Base-by-base conservation (phyloP, 257 asterid genomes). In the Petrea volubilis region DNA sequence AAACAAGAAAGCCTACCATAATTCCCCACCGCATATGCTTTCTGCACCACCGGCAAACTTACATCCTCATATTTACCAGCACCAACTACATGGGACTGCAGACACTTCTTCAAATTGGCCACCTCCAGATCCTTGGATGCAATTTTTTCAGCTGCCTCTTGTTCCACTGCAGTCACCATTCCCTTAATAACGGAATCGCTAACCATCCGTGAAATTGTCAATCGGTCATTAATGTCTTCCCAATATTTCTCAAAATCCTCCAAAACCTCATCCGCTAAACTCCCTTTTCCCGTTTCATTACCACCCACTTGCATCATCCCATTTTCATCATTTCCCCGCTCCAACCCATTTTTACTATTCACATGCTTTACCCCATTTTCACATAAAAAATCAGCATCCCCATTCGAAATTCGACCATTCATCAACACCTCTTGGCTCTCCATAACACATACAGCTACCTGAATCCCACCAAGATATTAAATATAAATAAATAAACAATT, bases 161-260 rank as follows among this genome's bases (percentile, higher is more conserved):
- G 90, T 53, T 91, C 98, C 64, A 91, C 90, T 17, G 98, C 97
- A 64, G 76, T 78, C 62, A 94, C 97, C 89, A 94, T 84, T 68
- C 99, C 97, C 78, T 86, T 91, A 60, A 85, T 85, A 64, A 94
- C 79, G 34, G 99, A 89, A 70, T 94, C 87, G 72, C 89, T 84
- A 12, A 94, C 99, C 96, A 91, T 81, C 78, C 96, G 83, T 0
- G 97, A 91, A 68, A 91, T 79, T 65, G 64, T 74, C 33, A 94
- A 68, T 44, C 92, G 75, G 67, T 85, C 85, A 62, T 71, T 78
- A 44, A 94, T 80, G 68, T 88, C 96, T 17, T 89, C 93, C 84
- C 75, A 75, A 69, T 85, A 91, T 25, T 87, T 87, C 29, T 91
- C 97, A 57, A 86, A 76, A 73, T 71, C 83, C 80, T 81, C 92